Evolutionary conservation across 805 yeast species (phyloP), one percentile per base, ranked within the genome.

Genomic region (Pichia gijzeniarum): DNA sequence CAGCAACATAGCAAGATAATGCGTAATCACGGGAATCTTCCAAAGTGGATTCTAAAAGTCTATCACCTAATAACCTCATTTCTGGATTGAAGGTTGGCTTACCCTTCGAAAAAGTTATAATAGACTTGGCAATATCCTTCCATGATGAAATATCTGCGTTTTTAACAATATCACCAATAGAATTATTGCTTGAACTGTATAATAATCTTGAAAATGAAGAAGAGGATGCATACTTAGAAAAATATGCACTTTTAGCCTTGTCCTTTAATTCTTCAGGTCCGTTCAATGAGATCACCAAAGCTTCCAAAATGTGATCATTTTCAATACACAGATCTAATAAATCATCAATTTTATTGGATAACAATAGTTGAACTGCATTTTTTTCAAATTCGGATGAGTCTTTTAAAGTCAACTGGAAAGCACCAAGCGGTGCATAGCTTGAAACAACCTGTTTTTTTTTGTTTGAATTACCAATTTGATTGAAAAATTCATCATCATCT

Each of bases 61-160:
- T 77, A 61, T 85, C 89, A 59, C 97, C 99, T 48, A 93, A 72
- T 46, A 72, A 72, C 27, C 78, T 67, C 49, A 85, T 74, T 50
- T 81, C 73, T 8, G 65, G 54, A 53, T 76, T 76, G 63, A 76
- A 84, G 35, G 72, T 71, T 2, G 65, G 65, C 4, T 51, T 74
- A 74, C 14, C 47, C n/a, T 33, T 22, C 9, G 50, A 61, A 56
- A 75, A 83, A 2, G 86, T 74, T 43, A 79, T 62, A 45, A 90
- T 75, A 14, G 88, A 74, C 36, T 76, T 70, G n/a, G 89, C 86
- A 53, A 85, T 79, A 36, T 80, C 82, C 55, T 79, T 83, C 99
- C 99, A 93, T 53, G 85, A 80, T 18, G 44, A 43, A 34, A 90
- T 79, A 57, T 85, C 84, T 27, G 85, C 84, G 59, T 90, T 82